These are phyloP conservation scores for Pythium myriotylum DNA, from an alignment of 352 stramenopile genomes.

Conservation along the genomic window DNA sequence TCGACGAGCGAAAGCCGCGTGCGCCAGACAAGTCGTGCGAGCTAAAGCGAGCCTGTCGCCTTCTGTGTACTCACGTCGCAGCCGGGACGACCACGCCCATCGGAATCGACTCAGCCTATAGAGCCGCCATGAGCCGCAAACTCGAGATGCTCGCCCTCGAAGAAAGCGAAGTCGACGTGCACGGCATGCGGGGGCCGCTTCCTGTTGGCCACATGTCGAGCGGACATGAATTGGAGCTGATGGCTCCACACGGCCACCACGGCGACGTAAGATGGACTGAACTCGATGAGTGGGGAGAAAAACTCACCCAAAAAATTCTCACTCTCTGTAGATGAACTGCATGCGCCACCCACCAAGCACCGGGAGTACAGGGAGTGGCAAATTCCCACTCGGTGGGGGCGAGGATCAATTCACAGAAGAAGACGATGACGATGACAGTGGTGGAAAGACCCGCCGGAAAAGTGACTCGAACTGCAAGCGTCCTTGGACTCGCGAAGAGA, in stretches of 20 bases:
- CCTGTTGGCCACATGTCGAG: constrained; percentile 25
- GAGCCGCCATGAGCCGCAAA: constrained; percentile 62
- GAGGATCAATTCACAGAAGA: constrained; percentile 75
- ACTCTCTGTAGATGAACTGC: constrained; percentile 30
- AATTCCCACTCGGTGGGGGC: constrained; percentile 20
- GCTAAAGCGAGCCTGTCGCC: too few species aligned
- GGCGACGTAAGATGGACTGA: constrained; percentile 14
- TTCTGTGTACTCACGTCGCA: neutral
- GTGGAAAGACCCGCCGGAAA: constrained; percentile 43
- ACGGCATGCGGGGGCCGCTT: constrained; percentile 34
- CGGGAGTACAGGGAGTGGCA: constrained; percentile 22
- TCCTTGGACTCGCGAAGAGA: constrained; percentile 87
- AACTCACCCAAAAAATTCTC: neutral
- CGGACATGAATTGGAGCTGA: constrained; percentile 38
- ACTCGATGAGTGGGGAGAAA: constrained; percentile 1
- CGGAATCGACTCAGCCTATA: too few species aligned
- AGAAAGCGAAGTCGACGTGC: constrained; percentile 39
- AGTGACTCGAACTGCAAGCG: constrained; percentile 86
- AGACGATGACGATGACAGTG: constrained; percentile 72
- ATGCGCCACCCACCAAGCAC: constrained; percentile 27
- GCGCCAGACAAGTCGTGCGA: neutral
- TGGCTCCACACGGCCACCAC: constrained; percentile 18
- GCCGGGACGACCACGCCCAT: too few species aligned
- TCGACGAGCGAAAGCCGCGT: neutral
- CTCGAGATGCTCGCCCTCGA: constrained; percentile 62